Conservation (phyloP, 2,329 filamentous ascomycete species). For the Podosphaera leucotricha region DNA sequence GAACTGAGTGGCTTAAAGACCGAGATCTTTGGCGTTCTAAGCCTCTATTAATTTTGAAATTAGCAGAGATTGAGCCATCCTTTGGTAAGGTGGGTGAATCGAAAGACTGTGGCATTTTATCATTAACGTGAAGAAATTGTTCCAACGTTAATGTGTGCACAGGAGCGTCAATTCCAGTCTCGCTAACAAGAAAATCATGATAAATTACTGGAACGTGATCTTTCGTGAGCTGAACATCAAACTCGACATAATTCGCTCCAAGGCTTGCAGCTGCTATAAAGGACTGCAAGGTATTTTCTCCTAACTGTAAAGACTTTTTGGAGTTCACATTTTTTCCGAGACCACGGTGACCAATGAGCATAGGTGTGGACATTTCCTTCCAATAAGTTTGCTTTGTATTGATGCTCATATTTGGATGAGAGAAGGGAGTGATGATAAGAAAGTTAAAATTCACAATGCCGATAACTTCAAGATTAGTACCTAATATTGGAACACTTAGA, state of each 20-base stretch:
- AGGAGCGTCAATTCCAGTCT: slow-evolving; percentile 89
- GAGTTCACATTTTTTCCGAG: slow-evolving; percentile 75
- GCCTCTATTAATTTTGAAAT: slow-evolving; percentile 9
- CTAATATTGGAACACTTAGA: slow-evolving; percentile 69
- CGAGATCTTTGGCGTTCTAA: slow-evolving; percentile 16
- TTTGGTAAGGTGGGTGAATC: slow-evolving; percentile 22
- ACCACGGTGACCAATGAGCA: slow-evolving; percentile 51
- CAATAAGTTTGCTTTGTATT: slow-evolving; percentile 85
- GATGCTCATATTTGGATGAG: slow-evolving; percentile 80
- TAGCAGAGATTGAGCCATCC: slow-evolving; percentile 6
- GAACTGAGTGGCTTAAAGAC: slow-evolving; percentile 12
- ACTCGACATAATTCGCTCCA: slow-evolving; percentile 52
- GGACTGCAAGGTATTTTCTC: slow-evolving; percentile 86
- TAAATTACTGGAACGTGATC: slow-evolving; percentile 97
- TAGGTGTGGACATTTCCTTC: slow-evolving; percentile 76
- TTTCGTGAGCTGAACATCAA: slow-evolving; percentile 94
- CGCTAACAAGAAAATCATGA: slow-evolving; percentile 92
- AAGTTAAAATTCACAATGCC: slow-evolving; percentile 96
- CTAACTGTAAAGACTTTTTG: slow-evolving; percentile 72
- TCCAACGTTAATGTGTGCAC: slow-evolving; percentile 88
- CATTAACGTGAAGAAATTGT: slow-evolving; percentile 71
- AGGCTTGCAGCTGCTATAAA: slow-evolving; percentile 93
- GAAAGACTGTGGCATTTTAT: slow-evolving; percentile 22
- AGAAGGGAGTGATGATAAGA: slow-evolving; percentile 78
- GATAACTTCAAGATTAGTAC: slow-evolving; percentile 67